Evolutionary conservation across 345 rosid genomes (phyloP), one percentile per base, ranked within the genome.

Genomic region (Acer yangbiense): DNA sequence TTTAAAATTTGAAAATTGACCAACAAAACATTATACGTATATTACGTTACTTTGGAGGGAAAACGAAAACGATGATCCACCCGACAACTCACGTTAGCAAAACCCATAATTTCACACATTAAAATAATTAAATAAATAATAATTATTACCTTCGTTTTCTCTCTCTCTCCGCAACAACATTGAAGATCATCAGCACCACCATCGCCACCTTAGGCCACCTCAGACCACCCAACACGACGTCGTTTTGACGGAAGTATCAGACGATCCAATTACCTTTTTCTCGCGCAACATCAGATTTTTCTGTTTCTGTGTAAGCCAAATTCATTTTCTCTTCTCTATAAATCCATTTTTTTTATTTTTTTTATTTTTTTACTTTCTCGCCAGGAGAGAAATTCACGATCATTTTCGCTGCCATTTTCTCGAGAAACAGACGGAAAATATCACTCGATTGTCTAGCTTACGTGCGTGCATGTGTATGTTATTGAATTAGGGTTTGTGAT

Each of bases 91-190:
- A 52, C 57, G 57, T 16, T 52, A 52, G 57, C 57, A 52, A 52
- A 52, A 52, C 57, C 7, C 7, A 2, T 0, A 23, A 43, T 25
- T 76, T 18, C 75, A 65, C 55, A 70, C 52, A 7, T 67, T 60
- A 16, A 39, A 39, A 14, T 52, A 62, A 52, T 61, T 69, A 21
- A 75, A 74, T 52, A 64, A 12, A 76, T 73, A 77, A 71, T 27
- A 63, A 84, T 80, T 54, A 78, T 80, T 73, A 71, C 73, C 65
- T 68, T 61, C 54, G 5, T 52, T 62, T 29, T 48, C 60, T 60
- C 74, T 62, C 55, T 48, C 69, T 60, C 74, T 55, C 71, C 75
- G 48, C 71, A 54, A 39, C 66, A 20, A 3, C 66, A 6, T 23
- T 2, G 44, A 55, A 18, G 46, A 8, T 21, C 65, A 54, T 60